Evolutionary conservation across 2,329 filamentous ascomycete genomes (phyloP), one percentile per base, ranked within the genome.

Genomic region (Alternaria panax): DNA sequence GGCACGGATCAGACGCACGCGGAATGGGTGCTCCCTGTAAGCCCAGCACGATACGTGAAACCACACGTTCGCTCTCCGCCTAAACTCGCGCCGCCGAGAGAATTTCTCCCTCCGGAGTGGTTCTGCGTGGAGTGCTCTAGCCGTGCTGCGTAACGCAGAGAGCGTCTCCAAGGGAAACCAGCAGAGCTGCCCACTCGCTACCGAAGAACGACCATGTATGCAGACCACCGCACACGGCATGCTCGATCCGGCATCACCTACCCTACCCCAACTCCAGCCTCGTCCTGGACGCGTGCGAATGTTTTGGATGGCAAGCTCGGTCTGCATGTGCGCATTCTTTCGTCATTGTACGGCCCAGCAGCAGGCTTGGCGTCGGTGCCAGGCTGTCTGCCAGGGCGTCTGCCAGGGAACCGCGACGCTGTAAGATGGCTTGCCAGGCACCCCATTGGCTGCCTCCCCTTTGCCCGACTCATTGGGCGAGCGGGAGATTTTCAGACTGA

Each of bases 391-490:
- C 7, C 34, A 38, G 34, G 34, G n/a, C 18, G 4, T 53, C 63
- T 66, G 64, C 64, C 74, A 74, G 65, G 73, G 72, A 72, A 73
- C 59, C 65, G 57, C 57, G 61, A 68, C 64, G 57, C 67, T 57
- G 60, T 60, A 64, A 57, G 51, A 64, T 32, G 28, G 41, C 59
- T 54, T 57, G 47, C 57, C 57, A 57, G 59, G 59, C 54, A 50
- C 34, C 42, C 45, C 28, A 70, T 69, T 73, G 71, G 71, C 62
- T 63, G 57, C 27, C 48, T 67, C 60, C 66, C 64, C 66, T 60
- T 59, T 24, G 64, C 64, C 45, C 28, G 57, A 65, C 65, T 67
- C 57, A 75, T 72, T 71, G 72, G 73, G 62, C 65, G 51, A 51
- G 60, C 71, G 63, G 68, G 65, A 71, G 62, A 72, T 70, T 62